Conservation (phyloP, 2,329 filamentous ascomycete species). For the Paecilomyces dactylethromorphus region DNA sequence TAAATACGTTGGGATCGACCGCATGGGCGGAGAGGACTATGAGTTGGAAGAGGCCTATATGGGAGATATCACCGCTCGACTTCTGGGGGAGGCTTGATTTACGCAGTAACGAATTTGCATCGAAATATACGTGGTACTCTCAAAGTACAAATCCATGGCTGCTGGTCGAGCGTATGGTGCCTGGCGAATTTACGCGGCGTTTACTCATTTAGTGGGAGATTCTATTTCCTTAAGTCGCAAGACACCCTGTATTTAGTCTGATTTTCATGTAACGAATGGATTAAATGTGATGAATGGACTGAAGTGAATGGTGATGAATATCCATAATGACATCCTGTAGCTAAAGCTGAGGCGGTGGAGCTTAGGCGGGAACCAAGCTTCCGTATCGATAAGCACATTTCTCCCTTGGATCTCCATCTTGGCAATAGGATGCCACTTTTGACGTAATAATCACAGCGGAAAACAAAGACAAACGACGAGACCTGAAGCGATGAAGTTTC, state of each 20-base stretch:
- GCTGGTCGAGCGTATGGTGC: slow-evolving; percentile 14
- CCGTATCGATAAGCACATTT: slow-evolving; percentile 1
- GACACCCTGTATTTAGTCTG: not conserved
- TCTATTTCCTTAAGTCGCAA: not conserved
- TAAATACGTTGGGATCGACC: slow-evolving; percentile 71
- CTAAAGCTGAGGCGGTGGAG: not conserved
- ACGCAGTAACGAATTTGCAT: slow-evolving; percentile 7
- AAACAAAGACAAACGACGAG: not conserved
- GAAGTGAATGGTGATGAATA: not conserved
- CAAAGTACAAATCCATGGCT: slow-evolving; percentile 3
- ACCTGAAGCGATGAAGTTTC: not conserved
- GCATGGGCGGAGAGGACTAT: slow-evolving; percentile 70
- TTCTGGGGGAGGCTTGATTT: slow-evolving; percentile 67
- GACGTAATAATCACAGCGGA: not conserved
- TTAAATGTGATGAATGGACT: not conserved
- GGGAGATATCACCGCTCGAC: slow-evolving; percentile 78
- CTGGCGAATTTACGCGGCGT: slow-evolving; percentile 18
- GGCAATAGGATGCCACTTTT: not conserved
- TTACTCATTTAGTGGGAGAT: slow-evolving; percentile 1
- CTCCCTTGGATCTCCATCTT: not conserved
- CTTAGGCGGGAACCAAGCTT: not conserved
- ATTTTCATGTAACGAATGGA: not conserved
- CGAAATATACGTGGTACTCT: slow-evolving; percentile 1
- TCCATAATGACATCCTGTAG: not conserved
- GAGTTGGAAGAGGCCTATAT: slow-evolving; percentile 85